Base-by-base conservation (phyloP, 352 stramenopile species). In the Phytophthora lateralis region DNA sequence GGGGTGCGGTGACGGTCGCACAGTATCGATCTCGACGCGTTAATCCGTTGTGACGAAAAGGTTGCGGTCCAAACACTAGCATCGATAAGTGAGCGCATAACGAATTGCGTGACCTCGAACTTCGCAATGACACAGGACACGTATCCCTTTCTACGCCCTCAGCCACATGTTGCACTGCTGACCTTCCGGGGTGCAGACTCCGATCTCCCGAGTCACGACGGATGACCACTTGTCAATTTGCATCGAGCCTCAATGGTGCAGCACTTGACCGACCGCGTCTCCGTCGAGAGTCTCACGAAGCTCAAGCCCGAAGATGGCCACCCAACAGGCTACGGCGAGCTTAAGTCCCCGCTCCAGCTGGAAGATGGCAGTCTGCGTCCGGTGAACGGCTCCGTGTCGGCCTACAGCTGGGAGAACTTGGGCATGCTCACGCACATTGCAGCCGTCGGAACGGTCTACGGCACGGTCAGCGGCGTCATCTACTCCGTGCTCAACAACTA, bases 401-500 rank as follows among this genome's bases (percentile, higher is more conserved):
- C 38, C 5, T 65, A 52, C 41, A 52, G 24, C 17, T 50, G 48
- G 37, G 46, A 58, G 29, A 64, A 81, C 53, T 51, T 82, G 11
- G 73, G 73, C 6, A 49, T 82, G n/a, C 35, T 78, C 8, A 55
- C 68, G 34, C 73, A 80, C 34, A 63, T 73, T 32, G 70, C 56
- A 0, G 44, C 55, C 6, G 66, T 77, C 27, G 73, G 73, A 17
- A 45, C 74, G 12, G 50, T 80, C 11, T 74, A 77, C 47, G 67
- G 67, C 9, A 58, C 54, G 3, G 45, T 68, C n/a, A 46, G 26
- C 9, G 60, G 60, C 8, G 60, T 71, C 17, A 60, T 82, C 35
- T 82, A 82, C 59, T 62, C 75, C 21, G 63, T 82, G 35, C 59
- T 82, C 34, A 78, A 69, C 60, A 76, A 79, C 38, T 83, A 81